Base-by-base conservation (phyloP, 768 basidiomycete genomes). In the Termitomyces sp. region DNA sequence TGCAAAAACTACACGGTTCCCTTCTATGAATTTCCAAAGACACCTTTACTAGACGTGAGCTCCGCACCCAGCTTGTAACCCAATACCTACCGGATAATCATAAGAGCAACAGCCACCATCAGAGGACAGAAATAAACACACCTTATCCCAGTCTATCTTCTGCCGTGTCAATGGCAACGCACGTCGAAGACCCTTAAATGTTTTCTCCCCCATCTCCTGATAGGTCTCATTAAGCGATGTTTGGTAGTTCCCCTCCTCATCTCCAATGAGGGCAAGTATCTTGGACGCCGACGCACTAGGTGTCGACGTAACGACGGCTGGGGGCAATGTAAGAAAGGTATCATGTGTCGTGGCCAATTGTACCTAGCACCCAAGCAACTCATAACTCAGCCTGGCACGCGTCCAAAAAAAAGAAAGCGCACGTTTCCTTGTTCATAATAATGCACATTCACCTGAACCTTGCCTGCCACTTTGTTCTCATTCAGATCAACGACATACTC, bases 341-440 rank as follows among this genome's bases (percentile, higher is more conserved):
- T 77, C 76, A 67, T 93, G 88, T 5, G 77, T 85, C 13, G 95
- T 89, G 27, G 86, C 79, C 33, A 99, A 81, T 82, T 98, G 97
- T 33, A 98, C 95, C 92, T 98, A 46, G 43, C 1, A 26, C n/a
- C 37, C 26, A 39, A 52, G 37, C 26, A 33, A 30, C 22, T 16
- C 42, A 57, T 39, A 58, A 32, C 58, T 44, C 43, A 5, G 51
- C 16, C 40, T 22, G 45, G 37, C 4, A 53, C 40, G 26, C 14
- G 5, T 20, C 32, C 18, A 36, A 49, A 10, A 27, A 34, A 22
- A 34, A 45, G 20, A 36, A 27, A 5, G 64, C 86, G 51, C 55
- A 95, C 93, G 69, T 95, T 96, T 64, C 96, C 96, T 69, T 97
- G 93, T 71, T 99, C 97, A 67, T 95, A 98, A 68, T 98, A 98